Base-by-base conservation (phyloP, 495 filamentous ascomycete species). In the Paragyromitra xinjiangensis region DNA sequence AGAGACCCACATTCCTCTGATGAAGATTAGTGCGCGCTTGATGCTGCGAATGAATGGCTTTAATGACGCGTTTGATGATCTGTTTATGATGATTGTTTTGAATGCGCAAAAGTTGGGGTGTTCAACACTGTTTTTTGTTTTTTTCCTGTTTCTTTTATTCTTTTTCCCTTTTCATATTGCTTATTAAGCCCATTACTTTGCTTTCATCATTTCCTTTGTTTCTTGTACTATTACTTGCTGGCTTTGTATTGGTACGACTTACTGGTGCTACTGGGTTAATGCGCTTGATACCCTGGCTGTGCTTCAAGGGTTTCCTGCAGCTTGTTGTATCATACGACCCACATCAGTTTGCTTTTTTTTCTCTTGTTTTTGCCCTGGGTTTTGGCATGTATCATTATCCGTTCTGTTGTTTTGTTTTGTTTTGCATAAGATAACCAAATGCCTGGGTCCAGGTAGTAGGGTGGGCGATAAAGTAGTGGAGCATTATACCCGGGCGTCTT, bases 1-100 rank as follows among this genome's bases (percentile, higher is more conserved):
- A 81, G 80, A 44, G 80, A 81, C 34, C 61, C 66, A 12, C 78
- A 81, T 48, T 79, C 73, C 34, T 78, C 77, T 4, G 77, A 78
- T 71, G 74, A 78, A 40, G 75, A 78, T 39, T 79, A 71, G 67
- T 78, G 63, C 39, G 22, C 56, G 65, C 67, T 72, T 71, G 22
- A 64, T 72, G 59, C 62, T 79, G 61, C 34, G 50, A 72, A 55
- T 67, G 66, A 69, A 24, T 61, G 51, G 19, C 56, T 78, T 58
- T 72, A 44, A 69, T 58, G 44, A 69, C 59, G 69, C 29, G 76
- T 34, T 71, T 56, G 39, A 75, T 59, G 51, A 65, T 59, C 42
- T 56, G 40, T 44, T 77, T 37, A 72, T 72, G 70, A 78, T 79
- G 29, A 64, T 66, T 78, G 48, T 69, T 66, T 71, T 78, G 61